A percentile compares a stretch with the other conserved stretches of the same genome.
These are phyloP conservation scores for Closterium sp. DNA, from an alignment of 139 green algal species.

Conservation along the genomic window DNA sequence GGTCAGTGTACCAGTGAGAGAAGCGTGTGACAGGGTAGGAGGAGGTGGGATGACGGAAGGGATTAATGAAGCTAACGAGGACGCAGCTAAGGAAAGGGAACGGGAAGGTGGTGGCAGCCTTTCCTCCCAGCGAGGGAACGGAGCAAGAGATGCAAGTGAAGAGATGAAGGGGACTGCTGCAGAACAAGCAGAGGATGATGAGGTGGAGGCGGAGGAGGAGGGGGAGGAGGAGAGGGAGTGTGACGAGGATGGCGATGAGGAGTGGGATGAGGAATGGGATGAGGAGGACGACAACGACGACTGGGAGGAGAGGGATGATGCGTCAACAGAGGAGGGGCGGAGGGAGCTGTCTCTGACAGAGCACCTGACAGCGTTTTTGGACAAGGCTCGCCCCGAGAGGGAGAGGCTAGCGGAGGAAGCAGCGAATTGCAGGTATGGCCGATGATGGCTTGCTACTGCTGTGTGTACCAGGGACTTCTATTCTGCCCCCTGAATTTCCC, in stretches of 20 bases:
- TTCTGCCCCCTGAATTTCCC: no score
- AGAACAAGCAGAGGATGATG: not conserved
- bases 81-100: not conserved
- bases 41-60: not conserved
- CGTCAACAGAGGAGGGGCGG: not conserved
- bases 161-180: no score
- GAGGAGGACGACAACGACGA: not conserved
- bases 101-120: not conserved
- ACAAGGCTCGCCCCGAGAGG: not conserved
- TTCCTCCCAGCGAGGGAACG: not conserved
- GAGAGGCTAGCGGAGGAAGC: not conserved
- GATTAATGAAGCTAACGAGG: no score
- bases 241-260: not conserved
- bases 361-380: not conserved
- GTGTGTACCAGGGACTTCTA: no score
- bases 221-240: no score
- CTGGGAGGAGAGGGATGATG: not conserved
- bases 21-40: not conserved
- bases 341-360: not conserved
- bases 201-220: not conserved
- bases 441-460: no score
- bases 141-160: not conserved
- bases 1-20: not conserved
- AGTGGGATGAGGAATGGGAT: not conserved
- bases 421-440: not conserved